phyloP scores from a whole-genome alignment of 2,329 filamentous ascomycete species.

The Fusarium sp. region DNA sequence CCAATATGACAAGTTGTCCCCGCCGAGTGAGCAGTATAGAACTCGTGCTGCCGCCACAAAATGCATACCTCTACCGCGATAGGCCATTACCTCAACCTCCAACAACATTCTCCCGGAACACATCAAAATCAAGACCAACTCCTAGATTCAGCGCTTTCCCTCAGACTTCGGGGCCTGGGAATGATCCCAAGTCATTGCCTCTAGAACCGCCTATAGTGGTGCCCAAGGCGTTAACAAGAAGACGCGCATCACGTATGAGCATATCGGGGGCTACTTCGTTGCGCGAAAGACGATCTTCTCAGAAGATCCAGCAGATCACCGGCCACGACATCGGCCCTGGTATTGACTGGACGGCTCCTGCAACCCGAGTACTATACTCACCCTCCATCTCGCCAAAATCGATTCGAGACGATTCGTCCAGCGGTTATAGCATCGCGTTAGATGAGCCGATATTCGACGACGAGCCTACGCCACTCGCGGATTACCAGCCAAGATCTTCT shows the following conservation, averaged over 20 bases:
- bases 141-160: conserved; percentile 40
- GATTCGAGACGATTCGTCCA: conserved; percentile 44
- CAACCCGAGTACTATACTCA: conserved; percentile 25
- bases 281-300: conserved; percentile 49
- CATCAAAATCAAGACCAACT: conserved; percentile 18
- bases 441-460: conserved; percentile 44
- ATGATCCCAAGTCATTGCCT: conserved; percentile 35
- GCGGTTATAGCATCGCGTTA: conserved; percentile 40
- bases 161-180: conserved; percentile 36
- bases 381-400: conserved; percentile 37
- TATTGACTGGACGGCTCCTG: conserved; percentile 36
- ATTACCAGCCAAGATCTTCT: conserved; percentile 38
- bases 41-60: conserved; percentile 41
- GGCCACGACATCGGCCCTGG: conserved; percentile 55
- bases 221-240: conserved; percentile 31
- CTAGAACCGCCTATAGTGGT: conserved; percentile 29
- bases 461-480: conserved; percentile 26
- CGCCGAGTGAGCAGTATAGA: conserved; percentile 37
- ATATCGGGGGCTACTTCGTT: conserved; percentile 34
- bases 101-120: conserved; percentile 24
- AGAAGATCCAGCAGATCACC: conserved; percentile 59
- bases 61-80: conserved; percentile 41
- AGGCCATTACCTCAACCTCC: conserved; percentile 43
- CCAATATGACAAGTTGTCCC: conserved; percentile 34
- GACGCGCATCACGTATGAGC: conserved; percentile 39